Evolutionary conservation across 1,139 yeast species (phyloP), one percentile per base, ranked within the genome.

Genomic region (Hyphopichia burtonii): DNA sequence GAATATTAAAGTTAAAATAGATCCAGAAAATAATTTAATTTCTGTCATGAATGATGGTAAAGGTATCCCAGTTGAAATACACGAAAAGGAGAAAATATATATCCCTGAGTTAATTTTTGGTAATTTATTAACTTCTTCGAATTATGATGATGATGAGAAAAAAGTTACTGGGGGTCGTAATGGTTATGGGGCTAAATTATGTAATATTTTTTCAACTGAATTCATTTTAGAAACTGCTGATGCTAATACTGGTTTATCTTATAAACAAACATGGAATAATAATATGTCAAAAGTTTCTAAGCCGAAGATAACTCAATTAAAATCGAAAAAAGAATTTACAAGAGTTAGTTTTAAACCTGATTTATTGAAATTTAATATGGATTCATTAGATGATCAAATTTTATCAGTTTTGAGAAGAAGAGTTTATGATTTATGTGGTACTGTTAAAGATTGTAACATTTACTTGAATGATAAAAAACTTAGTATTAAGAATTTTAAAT

Each of bases 101-200:
- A 91, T 94, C 49, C 99, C 99, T 1, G 96, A 94, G 63, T 77
- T 94, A 66, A 94, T 94, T 55, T 94, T 94, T 64, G 99, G 99
- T 45, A 90, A 93, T 58, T 77, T 94, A 49, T 77, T 94, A 54
- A 94, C 99, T 0, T 91, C 98, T 2, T 88, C 96, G 28, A 94
- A 94, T 64, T 94, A 94, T 63, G 96, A 94, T 60, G 99, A 94
- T 60, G 82, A 93, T 50, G 86, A 93, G 58, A 88, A 87, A 67
- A 94, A 94, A 63, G 98, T 94, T 22, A 89, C 96, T 2, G 99
- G 99, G 71, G 99, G 99, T 65, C 82, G 99, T 73, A 94, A 94
- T 61, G 99, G 99, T 51, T 94, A 82, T 61, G 99, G 99, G 65
- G 99, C 99, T 38, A 94, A 94, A 61, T 71, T 73, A 45, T 94